Evolutionary conservation across 1,284 basidiomycete genomes (phyloP), one percentile per base, ranked within the genome.

Genomic region (Wolfiporia cocos): DNA sequence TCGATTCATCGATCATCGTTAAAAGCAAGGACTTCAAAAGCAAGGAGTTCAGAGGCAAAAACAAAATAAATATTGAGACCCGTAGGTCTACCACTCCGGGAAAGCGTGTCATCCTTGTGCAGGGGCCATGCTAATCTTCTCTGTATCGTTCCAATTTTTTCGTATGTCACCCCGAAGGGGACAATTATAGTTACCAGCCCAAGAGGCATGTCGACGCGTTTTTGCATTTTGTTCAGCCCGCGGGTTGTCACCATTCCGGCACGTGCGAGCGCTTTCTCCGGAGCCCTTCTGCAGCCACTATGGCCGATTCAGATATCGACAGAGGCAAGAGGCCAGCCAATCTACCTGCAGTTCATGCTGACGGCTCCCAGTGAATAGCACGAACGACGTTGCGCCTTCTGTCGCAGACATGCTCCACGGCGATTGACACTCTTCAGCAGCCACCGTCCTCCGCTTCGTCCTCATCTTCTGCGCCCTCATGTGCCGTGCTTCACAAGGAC

Each of bases 401-500:
- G 35, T 38, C 51, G 17, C 51, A 76, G 39, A 70, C 69, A 6
- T 81, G 75, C 59, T 58, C 65, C 5, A 62, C 67, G 28, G 71
- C 73, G 1, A 57, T 73, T 39, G 47, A 55, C 51, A 60, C 49
- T 48, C 67, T 55, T 38, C 46, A 50, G 18, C 50, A 38, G 42
- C 57, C 39, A 5, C 20, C 17, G n/a, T 21, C 32, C 26, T 21
- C 46, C 12, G 32, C 46, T 18, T 30, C 47, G 2, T 26, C 49
- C 20, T 48, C 56, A n/a, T 38, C 56, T 38, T 44, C 52, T 37
- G 34, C 53, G 26, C 57, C 68, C 41, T 20, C 69, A 47, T 59
- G 69, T 41, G 12, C 57, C 14, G 55, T 70, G 41, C 53, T 84
- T 28, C 72, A 67, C 49, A 68, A 69, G 35, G 86, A 89, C 54